Percentiles rank a stretch among this genome's conserved stretches.
Conservation (phyloP, 495 filamentous ascomycete species). For the Friedmanniomyces simplex region DNA sequence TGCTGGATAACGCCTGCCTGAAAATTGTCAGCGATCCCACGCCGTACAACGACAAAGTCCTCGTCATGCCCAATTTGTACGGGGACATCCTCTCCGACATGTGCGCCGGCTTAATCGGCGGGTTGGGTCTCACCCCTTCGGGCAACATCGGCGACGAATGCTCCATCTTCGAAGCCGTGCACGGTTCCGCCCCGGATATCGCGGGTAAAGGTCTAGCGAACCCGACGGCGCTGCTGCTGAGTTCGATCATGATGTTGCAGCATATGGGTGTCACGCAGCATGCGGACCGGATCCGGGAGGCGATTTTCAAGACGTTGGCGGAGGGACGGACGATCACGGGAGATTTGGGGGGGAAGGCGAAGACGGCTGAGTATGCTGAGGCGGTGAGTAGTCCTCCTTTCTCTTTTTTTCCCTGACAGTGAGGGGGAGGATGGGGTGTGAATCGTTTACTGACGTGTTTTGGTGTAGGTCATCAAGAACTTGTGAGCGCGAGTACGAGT, state of each 20-base stretch:
- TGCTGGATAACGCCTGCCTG: slow-evolving; percentile 96
- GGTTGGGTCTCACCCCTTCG: slow-evolving; percentile 90
- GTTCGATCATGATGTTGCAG: slow-evolving; percentile 97
- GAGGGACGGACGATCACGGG: slow-evolving; percentile 93
- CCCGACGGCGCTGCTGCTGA: slow-evolving; percentile 83
- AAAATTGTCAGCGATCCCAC: slow-evolving; percentile 92
- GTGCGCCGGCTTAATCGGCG: slow-evolving; percentile 97
- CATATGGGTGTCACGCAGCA: slow-evolving; percentile 88
- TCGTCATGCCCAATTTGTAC: slow-evolving; percentile 99
- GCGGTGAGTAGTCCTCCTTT: slow-evolving; percentile 47
- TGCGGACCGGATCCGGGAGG: slow-evolving; percentile 80
- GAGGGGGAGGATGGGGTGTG: too few relatives aligned
- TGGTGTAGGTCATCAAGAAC: slow-evolving; percentile 9
- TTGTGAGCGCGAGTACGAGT: slow-evolving; percentile 1
- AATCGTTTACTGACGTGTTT: too few relatives aligned
- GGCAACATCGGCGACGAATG: slow-evolving; percentile 98
- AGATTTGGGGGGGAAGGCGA: slow-evolving; percentile 87
- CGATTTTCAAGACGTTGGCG: slow-evolving; percentile 84
- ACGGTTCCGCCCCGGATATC: slow-evolving; percentile 96
- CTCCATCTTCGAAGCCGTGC: slow-evolving; percentile 99
- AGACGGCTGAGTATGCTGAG: slow-evolving; percentile 80
- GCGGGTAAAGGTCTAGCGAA: slow-evolving; percentile 92
- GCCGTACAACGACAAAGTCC: slow-evolving; percentile 97
- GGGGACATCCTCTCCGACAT: slow-evolving; percentile 99
- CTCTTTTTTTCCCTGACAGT: too few relatives aligned